Base-by-base conservation (phyloP, 352 stramenopile species). In the Globisporangium paroecandrum region DNA sequence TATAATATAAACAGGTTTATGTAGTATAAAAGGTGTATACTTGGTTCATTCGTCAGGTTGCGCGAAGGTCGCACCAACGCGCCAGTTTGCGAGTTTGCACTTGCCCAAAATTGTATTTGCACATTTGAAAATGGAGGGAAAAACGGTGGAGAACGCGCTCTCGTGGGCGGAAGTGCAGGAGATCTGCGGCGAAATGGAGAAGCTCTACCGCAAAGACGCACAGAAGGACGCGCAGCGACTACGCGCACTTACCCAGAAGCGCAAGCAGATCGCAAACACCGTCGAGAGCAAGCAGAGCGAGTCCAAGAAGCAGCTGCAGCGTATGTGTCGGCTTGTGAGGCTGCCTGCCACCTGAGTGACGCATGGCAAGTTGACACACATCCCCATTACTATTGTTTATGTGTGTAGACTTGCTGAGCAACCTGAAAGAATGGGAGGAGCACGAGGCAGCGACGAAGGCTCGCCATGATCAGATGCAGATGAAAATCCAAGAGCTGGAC, bases 111-210 rank as follows among this genome's bases (percentile, higher is more conserved):
- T 20, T 51, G 43, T 29, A 57, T 59, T 69, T 66, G 36, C 70
- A 51, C 60, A 70, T 71, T 65, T 71, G 41, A 77, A 72, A 49
- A 75, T 74, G 69, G 64, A 73, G 60, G 69, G 59, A 73, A 80
- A 34, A 38, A 69, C 68, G 62, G 49, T 65, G 34, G 60, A 62
- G 36, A 59, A 36, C 27, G 36, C 67, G 65, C 77, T 90, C 27
- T 87, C 78, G 43, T 90, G 79, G 82, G 60, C 77, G 12, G 83
- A 93, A 27, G 78, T 93, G 71, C 77, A 87, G 69, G 75, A 81
- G 51, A 90, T 93, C 72, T 84, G 82, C 69, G 74, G 63, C 24
- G 79, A 91, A 47, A 65, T 93, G 61, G 85, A 93, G 65, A 75
- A 71, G 27, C 76, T 91, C 46, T 88, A 86, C 62, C 78, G 83